Evolutionary conservation across 1,284 basidiomycete species (phyloP), one percentile per base, ranked within the genome.

Genomic region (Ceratobasidium sp.): DNA sequence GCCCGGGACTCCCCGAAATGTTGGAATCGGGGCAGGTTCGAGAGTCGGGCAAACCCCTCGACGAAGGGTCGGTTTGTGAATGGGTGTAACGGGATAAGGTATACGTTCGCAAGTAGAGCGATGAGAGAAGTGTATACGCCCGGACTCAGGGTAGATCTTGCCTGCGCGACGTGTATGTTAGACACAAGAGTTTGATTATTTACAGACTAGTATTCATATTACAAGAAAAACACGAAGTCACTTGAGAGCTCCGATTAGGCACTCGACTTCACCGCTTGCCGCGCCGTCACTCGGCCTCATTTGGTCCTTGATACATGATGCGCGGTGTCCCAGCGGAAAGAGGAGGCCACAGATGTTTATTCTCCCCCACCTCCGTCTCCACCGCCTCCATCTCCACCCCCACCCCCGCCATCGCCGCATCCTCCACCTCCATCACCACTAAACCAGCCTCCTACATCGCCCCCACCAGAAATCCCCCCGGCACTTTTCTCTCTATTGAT

Each of bases 1-100:
- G 1, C 89, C 92, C 33, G 91, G 91, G 17, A 96, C 94, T 7
- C 93, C 94, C 3, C 86, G 92, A 77, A 90, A 93, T 80, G 87
- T 89, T 8, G 84, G 84, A 19, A 88, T 73, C 82, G 83, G 83
- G 0, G 83, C 90, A 78, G 92, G 91, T 15, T 87, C 90, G 22
- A 89, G 91, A 62, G 81, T 88, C 31, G 81, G 80, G 6, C 84
- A 85, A 45, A 86, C 85, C 17, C 85, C 85, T 15, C 77, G 84
- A 78, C 79, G 85, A 29, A 75, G 84, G 27, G 79, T 81, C 4
- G 85, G 85, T 22, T 36, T 73, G 24, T 73, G 31, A 73, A 53
- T 48, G 50, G 41, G 24, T 36, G 19, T 29, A 29, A 60, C 22
- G 31, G 33, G 17, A 7, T n/a, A 56, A 8, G 27, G 7, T 27